Conservation (phyloP, 345 rosid genomes). For the Acer campestre region DNA sequence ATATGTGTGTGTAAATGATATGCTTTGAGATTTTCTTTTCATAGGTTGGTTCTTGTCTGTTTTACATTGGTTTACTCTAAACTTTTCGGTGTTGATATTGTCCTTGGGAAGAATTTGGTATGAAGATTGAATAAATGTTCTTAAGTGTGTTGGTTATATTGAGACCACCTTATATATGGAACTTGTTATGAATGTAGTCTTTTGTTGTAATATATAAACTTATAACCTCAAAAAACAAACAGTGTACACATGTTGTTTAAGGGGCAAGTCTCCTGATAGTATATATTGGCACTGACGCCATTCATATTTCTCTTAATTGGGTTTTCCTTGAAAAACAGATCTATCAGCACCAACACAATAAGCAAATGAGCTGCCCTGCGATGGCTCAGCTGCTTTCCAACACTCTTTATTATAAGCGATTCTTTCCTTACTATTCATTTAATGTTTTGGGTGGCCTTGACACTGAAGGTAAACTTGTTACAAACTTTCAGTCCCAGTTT, state of each 20-base stretch:
- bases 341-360: constrained; percentile 97
- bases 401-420: constrained; percentile 94
- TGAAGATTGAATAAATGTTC: neutral
- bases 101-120: neutral
- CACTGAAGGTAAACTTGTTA: constrained; percentile 59
- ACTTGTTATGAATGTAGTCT: neutral
- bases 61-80: neutral
- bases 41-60: neutral
- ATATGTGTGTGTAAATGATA: neutral
- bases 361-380: constrained; percentile 97
- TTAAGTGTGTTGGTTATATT: neutral
- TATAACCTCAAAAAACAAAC: neutral
- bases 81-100: neutral
- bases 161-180: neutral
- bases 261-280: neutral
- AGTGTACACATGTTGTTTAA: neutral
- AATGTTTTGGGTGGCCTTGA: constrained; percentile 98
- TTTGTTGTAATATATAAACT: neutral
- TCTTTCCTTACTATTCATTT: constrained; percentile 97
- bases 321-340: constrained; percentile 43
- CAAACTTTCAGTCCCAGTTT: constrained; percentile 3
- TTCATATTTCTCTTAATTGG: neutral
- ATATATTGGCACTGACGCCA: neutral
- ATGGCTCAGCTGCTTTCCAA: constrained; percentile 97
- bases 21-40: neutral